Base-by-base conservation (phyloP, 1,284 basidiomycete species). In the Lentinus polychrous region DNA sequence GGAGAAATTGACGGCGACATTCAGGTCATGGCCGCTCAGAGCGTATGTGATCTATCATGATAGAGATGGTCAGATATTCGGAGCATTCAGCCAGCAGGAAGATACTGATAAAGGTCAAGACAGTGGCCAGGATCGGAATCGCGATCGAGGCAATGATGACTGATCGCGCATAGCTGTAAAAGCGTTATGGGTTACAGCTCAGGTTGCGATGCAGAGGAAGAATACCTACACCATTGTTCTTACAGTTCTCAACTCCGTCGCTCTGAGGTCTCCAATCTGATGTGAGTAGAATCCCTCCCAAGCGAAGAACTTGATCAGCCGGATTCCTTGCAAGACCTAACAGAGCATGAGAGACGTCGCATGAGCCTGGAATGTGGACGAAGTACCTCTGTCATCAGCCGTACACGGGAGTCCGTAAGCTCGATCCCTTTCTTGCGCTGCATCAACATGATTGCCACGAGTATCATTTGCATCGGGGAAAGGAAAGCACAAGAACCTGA, bases 1-100 rank as follows among this genome's bases (percentile, higher is more conserved):
- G 14, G 78, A 76, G 66, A 92, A 92, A 52, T 91, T 83, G 55
- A 76, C 73, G 2, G 84, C 82, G 6, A 86, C 69, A 55, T 82
- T 76, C 34, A 91, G 74, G 2, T 72, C 57, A 60, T 90, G 81
- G 2, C 82, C 81, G 23, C 71, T 79, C 11, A 83, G 66, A 0
- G 76, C 73, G 60, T 89, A 91, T 0, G 84, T 83, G 58, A 91
- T 78, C 79, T 83, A 41, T 17, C 12, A 37, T 37, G 7, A 37
- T 0, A n/a, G 34, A 17, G 10, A 4, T 11, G 5, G 39, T 18
- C 20, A 40, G 17, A 20, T 15, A 12, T 35, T 8, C 3, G 14
- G 17, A n/a, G 20, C 38, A 35, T 39, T 20, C 14, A 43, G 7
- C 12, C 23, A 8, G 7, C 15, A 27, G 14, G 7, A 15, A 33